Conservation (phyloP, 805 yeast genomes). For the Sugiyamaella smithiae region DNA sequence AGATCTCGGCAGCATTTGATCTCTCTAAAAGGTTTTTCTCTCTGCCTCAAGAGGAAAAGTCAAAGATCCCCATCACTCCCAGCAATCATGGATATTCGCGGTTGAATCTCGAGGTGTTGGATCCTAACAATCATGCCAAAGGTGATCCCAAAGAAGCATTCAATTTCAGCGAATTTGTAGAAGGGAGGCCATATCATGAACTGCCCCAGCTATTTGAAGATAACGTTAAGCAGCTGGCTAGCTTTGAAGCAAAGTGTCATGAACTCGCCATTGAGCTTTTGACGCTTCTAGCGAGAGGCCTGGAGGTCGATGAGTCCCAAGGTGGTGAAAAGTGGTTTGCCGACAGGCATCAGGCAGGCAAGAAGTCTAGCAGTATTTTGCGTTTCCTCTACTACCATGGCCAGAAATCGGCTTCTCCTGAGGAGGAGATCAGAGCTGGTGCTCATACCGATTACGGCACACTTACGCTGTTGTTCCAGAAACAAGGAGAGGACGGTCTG, state of each 20-base stretch:
- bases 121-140: slow-evolving; percentile 35
- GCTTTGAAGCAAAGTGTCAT: slow-evolving; percentile 44
- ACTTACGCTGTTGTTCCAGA: slow-evolving; percentile 68
- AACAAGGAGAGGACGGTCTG: slow-evolving; percentile 67
- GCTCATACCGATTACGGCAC: slow-evolving; percentile 87
- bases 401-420: slow-evolving; percentile 45
- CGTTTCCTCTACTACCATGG: slow-evolving; percentile 73
- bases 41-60: slow-evolving; percentile 51
- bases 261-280: slow-evolving; percentile 50
- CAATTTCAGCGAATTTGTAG: slow-evolving; percentile 58
- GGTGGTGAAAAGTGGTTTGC: slow-evolving; percentile 63
- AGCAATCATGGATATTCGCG: slow-evolving; percentile 62
- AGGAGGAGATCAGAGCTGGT: slow-evolving; percentile 67
- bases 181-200: slow-evolving; percentile 44
- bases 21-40: slow-evolving; percentile 51
- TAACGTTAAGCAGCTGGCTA: slow-evolving; percentile 41
- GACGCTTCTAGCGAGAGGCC: slow-evolving; percentile 56
- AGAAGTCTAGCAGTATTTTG: slow-evolving; percentile 59
- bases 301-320: slow-evolving; percentile 53
- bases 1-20: slow-evolving; percentile 51
- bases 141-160: slow-evolving; percentile 54
- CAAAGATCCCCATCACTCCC: slow-evolving; percentile 47
- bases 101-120: slow-evolving; percentile 52
- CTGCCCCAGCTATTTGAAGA: slow-evolving; percentile 54
- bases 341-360: slow-evolving; percentile 51